Percentiles rank a stretch among this genome's conserved stretches.
phyloP scores from a whole-genome alignment of 2,329 filamentous ascomycete genomes.

The Diplodia intermedia region DNA sequence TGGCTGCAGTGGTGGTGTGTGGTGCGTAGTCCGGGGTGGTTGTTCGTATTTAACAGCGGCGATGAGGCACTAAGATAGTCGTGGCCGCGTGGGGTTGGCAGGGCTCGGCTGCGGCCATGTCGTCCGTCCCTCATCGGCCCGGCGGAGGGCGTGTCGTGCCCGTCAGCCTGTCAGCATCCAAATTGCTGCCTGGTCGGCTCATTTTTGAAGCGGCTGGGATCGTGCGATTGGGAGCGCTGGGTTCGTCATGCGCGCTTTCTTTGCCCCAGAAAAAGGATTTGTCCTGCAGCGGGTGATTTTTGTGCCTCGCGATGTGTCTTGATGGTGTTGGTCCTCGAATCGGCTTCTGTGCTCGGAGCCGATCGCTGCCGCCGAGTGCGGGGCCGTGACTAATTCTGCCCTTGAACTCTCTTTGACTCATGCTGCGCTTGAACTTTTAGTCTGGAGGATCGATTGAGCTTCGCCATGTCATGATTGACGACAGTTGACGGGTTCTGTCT shows the following conservation, averaged over 20 bases:
- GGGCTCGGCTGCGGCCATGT: neutral
- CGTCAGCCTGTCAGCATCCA: neutral
- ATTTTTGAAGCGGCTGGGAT: too few relatives aligned
- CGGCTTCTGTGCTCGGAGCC: conserved; percentile 7
- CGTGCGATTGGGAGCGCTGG: neutral
- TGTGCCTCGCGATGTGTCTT: neutral
- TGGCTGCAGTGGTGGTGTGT: too few relatives aligned
- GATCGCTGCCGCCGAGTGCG: conserved; percentile 17
- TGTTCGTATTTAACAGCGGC: conserved; percentile 5
- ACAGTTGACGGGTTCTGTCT: too few relatives aligned
- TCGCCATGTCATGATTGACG: too few relatives aligned
- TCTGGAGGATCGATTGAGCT: neutral
- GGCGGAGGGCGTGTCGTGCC: neutral
- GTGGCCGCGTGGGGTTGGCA: conserved; percentile 3
- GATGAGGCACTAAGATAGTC: neutral
- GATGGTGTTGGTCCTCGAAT: neutral
- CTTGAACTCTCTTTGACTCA: neutral
- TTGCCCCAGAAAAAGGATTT: neutral
- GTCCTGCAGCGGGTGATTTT: neutral
- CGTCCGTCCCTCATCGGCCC: neutral
- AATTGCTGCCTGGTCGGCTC: neutral
- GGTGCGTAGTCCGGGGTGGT: neutral
- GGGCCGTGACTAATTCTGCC: conserved; percentile 6
- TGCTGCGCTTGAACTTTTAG: too few relatives aligned
- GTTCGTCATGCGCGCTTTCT: too few relatives aligned